Base-by-base conservation (phyloP, 805 yeast species). In the Myxozyma lipomycoides region DNA sequence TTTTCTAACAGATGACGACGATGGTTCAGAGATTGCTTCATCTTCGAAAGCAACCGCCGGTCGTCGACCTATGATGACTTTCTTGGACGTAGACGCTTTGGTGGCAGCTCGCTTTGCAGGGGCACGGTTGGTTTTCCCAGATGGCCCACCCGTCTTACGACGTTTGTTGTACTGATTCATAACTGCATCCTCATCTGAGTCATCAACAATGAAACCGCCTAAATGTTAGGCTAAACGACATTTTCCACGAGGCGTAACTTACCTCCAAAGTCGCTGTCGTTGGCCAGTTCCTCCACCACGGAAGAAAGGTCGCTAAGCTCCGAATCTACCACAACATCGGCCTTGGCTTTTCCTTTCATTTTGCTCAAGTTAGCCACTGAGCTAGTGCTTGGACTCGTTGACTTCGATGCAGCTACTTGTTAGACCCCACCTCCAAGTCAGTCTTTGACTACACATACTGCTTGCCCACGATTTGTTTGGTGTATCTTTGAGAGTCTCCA, bases 131-230 rank as follows among this genome's bases (percentile, higher is more conserved):
- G 17, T 26, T 4, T 23, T 21, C 7, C 12, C 12, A 9, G 32
- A 12, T 12, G 7, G 32, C 12, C 12, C 32, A 7, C 12, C 12
- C 10, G 25, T 28, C 28, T 28, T 48, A 7, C 40, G 22, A 38
- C 30, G 36, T 12, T 48, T 24, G 35, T 32, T 36, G 10, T 40
- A 19, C n/a, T 36, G 17, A 17, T 30, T 38, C 21, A 49, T 26
- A 9, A 49, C 43, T 15, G 54, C 53, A 23, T 46, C 54, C 5
- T 49, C 52, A 39, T 52, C 55, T 5, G 49, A 46, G 23, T 54
- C 56, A 32, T 38, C 45, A n/a, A 45, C 34, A 30, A 55, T 40
- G 21, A 55, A 55, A 5, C 51, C 55, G 1, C 51, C 46, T 40
- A n/a, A n/a, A n/a, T n/a, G n/a, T 19, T 6, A 23, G 19, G 23